Evolutionary conservation across 805 yeast genomes (phyloP), one percentile per base, ranked within the genome.

Genomic region (Candida ponderosae): DNA sequence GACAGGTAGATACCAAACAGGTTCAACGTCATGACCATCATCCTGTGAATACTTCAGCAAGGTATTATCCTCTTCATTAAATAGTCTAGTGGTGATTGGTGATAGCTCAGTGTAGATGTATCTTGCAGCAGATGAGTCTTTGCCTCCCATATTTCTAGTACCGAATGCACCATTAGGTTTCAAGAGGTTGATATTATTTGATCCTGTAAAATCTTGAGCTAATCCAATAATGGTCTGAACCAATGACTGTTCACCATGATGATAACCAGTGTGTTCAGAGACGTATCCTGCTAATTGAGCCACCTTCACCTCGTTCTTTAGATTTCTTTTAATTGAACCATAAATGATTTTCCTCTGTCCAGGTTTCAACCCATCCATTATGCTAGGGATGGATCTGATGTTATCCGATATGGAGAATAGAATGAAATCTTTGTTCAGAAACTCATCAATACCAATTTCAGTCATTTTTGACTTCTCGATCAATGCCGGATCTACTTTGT

Each of bases 351-450:
- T 93, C 53, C 98, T 77, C 63, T 93, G 98, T 41, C 96, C 95
- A 1, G 98, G 98, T 59, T 93, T 93, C 46, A 93, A 76, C 0
- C 98, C 98, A 64, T 93, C 98, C 51, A 90, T 64, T 1, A 87
- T 84, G 6, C 88, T 83, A 1, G 98, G 98, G 53, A 93, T 87
- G 0, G 97, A 93, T 59, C 98, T 77, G 34, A 89, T 75, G 50
- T 93, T 89, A 62, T 93, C 98, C 3, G 97, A 97, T 85, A 93
- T 82, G n/a, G 96, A 87, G 57, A 90, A 94, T 32, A 93, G 66
- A 59, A 94, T 93, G 51, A 93, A 72, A 57, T 93, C 98, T 56
- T 93, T 87, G 62, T 93, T 89, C 58, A 93, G 90, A 54, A 93
- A 93, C 39, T 90, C 96, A 40, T 86, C 72, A 44, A 93, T 90